These are phyloP conservation scores for Syzygium jambos DNA, from an alignment of 345 rosid species.

Conservation along the genomic window DNA sequence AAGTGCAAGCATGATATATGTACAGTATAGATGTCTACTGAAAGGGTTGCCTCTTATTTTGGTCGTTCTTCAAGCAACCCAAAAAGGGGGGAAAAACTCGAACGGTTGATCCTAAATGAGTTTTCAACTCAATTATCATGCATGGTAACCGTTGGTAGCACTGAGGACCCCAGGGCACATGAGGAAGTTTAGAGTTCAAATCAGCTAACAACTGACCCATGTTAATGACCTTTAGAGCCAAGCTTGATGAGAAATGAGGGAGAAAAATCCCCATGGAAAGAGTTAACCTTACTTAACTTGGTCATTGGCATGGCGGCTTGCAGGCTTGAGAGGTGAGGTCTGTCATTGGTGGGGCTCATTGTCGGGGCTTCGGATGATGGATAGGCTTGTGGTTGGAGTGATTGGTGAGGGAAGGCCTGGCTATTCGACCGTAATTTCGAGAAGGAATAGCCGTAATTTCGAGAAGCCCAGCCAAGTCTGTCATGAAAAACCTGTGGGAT, in stretches of 20 bases:
- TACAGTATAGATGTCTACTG: neutral
- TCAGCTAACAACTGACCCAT: neutral
- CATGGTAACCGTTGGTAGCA: neutral
- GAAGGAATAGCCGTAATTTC: neutral
- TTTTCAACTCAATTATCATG: neutral
- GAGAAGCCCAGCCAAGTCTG: neutral
- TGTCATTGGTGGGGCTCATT: neutral
- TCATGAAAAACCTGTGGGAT: neutral
- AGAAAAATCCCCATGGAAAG: neutral
- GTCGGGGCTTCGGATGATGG: neutral
- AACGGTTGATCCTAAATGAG: neutral
- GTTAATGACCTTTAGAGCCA: neutral
- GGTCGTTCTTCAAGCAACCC: neutral
- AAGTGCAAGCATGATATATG: neutral
- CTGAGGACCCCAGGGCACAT: neutral
- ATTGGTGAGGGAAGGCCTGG: neutral
- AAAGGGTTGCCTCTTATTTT: neutral
- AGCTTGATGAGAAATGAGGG: neutral
- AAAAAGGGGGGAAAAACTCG: neutral
- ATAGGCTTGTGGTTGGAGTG: neutral
- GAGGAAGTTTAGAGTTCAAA: neutral
- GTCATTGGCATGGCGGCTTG: neutral
- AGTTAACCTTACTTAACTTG: neutral
- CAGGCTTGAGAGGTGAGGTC: neutral
- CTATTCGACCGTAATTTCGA: neutral